phyloP scores from a whole-genome alignment of 2,329 filamentous ascomycete genomes.

The Penicillium sp. region DNA sequence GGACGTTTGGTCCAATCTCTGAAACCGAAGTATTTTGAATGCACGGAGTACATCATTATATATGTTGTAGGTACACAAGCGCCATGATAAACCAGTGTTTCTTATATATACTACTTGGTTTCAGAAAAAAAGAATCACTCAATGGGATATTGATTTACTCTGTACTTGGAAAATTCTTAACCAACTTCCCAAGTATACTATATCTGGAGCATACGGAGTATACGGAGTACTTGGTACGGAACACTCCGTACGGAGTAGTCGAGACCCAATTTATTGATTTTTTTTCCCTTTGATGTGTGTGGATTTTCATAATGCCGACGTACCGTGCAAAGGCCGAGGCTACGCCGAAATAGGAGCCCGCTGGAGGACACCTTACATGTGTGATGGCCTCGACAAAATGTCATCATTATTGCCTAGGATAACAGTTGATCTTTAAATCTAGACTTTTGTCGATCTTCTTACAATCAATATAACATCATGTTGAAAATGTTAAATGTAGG shows the following conservation, averaged over 20 bases:
- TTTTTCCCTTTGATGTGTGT: not conserved
- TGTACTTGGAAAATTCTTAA: not conserved
- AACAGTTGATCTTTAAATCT: not conserved
- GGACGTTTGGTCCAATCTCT: not conserved
- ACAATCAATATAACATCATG: not conserved
- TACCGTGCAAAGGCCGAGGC: not conserved
- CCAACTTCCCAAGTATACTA: not conserved
- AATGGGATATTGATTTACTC: not conserved
- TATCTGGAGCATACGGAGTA: not conserved
- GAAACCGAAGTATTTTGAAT: not conserved
- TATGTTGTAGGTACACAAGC: too few species aligned
- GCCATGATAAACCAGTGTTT: not conserved
- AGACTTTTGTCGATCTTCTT: not conserved
- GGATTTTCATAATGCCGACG: not conserved
- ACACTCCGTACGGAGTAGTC: not conserved
- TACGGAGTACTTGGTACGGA: not conserved
- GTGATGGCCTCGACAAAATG: not conserved
- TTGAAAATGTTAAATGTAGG: not conserved
- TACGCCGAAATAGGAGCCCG: not conserved
- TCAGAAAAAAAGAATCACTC: not conserved
- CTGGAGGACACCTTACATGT: not conserved
- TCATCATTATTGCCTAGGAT: not conserved
- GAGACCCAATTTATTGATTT: not conserved
- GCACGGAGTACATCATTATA: not conserved
- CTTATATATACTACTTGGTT: not conserved